A percentile compares a stretch with the other conserved stretches of the same genome.
phyloP scores from a whole-genome alignment of 2,329 filamentous ascomycete genomes.

The Calonectria pseudoreteaudii region DNA sequence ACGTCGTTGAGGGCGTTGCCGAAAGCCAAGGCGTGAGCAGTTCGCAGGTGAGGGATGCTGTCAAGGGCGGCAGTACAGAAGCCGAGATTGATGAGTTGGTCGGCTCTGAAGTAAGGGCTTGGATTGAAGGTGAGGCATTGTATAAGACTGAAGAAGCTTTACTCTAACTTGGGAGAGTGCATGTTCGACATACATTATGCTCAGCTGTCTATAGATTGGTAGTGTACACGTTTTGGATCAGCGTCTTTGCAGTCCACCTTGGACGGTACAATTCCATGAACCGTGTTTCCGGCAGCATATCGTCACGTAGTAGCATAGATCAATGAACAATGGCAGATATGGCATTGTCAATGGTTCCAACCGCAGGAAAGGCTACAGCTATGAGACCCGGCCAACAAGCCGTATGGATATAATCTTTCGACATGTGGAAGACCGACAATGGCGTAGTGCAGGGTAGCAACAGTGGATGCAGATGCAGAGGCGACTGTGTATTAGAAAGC shows the following conservation, averaged over 20 bases:
- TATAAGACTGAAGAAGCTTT: constrained; percentile 58
- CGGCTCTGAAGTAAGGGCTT: constrained; percentile 65
- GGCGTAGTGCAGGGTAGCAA: neutral
- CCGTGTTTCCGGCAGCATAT: neutral
- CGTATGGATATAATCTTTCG: neutral
- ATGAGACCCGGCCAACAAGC: neutral
- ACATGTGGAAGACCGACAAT: neutral
- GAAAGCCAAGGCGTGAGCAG: constrained; percentile 64
- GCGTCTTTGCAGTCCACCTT: neutral
- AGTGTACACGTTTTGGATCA: neutral
- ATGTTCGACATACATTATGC: neutral
- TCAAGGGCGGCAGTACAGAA: constrained; percentile 56
- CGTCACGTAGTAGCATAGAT: neutral
- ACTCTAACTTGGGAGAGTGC: neutral
- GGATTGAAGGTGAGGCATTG: constrained; percentile 67
- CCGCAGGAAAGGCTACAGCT: neutral
- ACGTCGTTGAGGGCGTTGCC: constrained; percentile 64
- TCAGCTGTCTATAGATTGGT: neutral
- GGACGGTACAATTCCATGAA: neutral
- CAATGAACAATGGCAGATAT: neutral
- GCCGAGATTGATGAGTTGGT: constrained; percentile 65
- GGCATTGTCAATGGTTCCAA: rapidly evolving
- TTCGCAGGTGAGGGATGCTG: constrained; percentile 72
- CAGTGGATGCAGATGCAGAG: neutral
- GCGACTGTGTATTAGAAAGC: neutral